These are phyloP conservation scores for Puccinia hordei DNA, from an alignment of 1,284 basidiomycete species.

Conservation along the genomic window DNA sequence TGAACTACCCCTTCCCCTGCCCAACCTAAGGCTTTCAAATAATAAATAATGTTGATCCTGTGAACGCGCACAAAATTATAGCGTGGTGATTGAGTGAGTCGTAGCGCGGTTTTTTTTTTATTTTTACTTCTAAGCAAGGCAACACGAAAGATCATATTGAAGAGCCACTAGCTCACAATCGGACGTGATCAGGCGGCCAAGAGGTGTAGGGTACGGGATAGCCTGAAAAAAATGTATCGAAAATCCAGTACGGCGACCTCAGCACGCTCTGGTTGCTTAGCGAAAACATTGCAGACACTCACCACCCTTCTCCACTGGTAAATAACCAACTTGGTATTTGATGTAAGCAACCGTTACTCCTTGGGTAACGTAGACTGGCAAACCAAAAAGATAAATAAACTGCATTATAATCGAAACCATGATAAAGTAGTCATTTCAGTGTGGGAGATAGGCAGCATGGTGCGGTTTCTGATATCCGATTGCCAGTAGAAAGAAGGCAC, in stretches of 20 bases:
- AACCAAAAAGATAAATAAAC: conserved; percentile 33
- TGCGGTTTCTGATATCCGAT: background rate
- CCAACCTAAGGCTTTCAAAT: conserved; percentile 23
- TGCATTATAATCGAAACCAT: background rate
- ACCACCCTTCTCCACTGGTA: conserved; percentile 36
- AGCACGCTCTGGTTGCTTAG: background rate
- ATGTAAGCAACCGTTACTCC: conserved; percentile 27
- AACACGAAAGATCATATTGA: background rate
- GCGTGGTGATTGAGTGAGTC: background rate
- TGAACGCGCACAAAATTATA: background rate
- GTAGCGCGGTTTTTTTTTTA: no score
- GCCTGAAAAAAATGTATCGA: background rate
- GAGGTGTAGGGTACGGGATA: conserved; percentile 35
- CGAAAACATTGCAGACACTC: background rate
- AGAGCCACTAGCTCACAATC: background rate
- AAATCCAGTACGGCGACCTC: background rate
- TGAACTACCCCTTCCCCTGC: conserved; percentile 28
- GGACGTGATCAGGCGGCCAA: conserved; percentile 3
- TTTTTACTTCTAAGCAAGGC: background rate
- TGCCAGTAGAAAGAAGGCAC: background rate
- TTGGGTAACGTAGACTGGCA: conserved; percentile 19
- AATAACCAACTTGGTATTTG: conserved; percentile 35
- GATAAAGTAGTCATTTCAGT: background rate
- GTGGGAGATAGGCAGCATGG: background rate
- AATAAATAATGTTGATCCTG: conserved; percentile 20